Percentiles rank a stretch among this genome's conserved stretches.
phyloP scores from a whole-genome alignment of 179 eudicot species.

The Actinidia chinensis region DNA sequence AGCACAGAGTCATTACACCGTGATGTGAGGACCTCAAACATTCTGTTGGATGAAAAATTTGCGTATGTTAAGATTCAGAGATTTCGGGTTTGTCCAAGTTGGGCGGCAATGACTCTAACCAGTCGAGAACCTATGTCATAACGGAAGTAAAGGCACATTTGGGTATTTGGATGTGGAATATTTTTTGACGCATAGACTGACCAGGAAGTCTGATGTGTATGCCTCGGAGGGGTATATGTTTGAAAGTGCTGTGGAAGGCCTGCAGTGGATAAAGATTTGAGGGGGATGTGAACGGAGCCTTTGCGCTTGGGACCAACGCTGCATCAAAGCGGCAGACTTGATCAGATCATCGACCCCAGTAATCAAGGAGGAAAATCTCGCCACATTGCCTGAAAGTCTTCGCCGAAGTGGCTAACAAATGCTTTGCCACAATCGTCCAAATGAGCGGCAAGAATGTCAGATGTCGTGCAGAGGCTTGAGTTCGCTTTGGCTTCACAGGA shows the following conservation, averaged over 20 bases:
- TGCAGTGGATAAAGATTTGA: slow-evolving; percentile 20
- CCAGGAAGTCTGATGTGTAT: slow-evolving; percentile 20
- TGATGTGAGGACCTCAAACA: slow-evolving; percentile 31
- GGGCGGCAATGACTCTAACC: neutral
- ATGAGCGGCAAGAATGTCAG: slow-evolving; percentile 30
- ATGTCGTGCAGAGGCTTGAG: slow-evolving; percentile 20
- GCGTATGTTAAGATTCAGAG: slow-evolving; percentile 19
- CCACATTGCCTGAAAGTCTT: slow-evolving; percentile 17
- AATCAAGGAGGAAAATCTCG: slow-evolving; percentile 19
- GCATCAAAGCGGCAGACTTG: slow-evolving; percentile 17
- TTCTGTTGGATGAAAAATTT: slow-evolving; percentile 23
- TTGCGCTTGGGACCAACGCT: slow-evolving; percentile 21
- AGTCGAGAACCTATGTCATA: slow-evolving; percentile 2
- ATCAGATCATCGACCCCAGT: slow-evolving; percentile 23
- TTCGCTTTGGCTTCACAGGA: neutral
- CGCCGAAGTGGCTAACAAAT: slow-evolving; percentile 20
- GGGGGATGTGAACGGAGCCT: slow-evolving; percentile 26
- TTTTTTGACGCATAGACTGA: slow-evolving; percentile 13
- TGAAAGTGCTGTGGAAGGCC: slow-evolving; percentile 21
- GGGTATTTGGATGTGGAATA: slow-evolving; percentile 23
- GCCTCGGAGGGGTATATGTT: slow-evolving; percentile 23
- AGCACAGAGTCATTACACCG: slow-evolving; percentile 27
- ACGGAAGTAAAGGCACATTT: slow-evolving; percentile 17
- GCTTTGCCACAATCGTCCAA: slow-evolving; percentile 27
- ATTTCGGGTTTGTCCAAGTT: slow-evolving; percentile 22